Percentiles rank a stretch among this genome's conserved stretches.
These are phyloP conservation scores for Xerocomellus amylosporus DNA, from an alignment of 768 basidiomycete species.

Conservation along the genomic window DNA sequence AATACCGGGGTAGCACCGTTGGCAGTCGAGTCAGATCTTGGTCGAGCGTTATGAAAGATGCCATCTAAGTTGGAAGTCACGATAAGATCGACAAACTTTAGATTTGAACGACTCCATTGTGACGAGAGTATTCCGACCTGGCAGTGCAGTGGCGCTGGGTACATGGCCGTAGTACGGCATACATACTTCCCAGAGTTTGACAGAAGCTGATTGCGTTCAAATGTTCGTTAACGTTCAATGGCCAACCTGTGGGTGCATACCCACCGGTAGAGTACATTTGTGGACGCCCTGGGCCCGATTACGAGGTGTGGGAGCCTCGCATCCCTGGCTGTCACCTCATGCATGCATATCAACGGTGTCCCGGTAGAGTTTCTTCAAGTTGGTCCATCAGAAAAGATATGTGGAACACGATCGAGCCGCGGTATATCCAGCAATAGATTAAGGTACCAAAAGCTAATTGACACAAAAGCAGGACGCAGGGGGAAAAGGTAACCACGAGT, in stretches of 20 bases:
- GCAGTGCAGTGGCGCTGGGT: background rate
- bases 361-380: background rate
- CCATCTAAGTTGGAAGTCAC: background rate
- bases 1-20: background rate
- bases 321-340: constrained; percentile 5
- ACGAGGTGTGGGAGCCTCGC: no score
- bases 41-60: background rate
- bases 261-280: constrained; percentile 3
- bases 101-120: background rate
- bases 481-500: constrained; percentile 7
- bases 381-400: constrained; percentile 6
- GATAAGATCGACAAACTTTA: constrained; percentile 9
- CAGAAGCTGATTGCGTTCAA: constrained; percentile 14
- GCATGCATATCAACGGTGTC: constrained; percentile 1
- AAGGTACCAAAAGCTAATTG: constrained; percentile 12
- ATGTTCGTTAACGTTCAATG: no score
- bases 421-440: constrained; percentile 25
- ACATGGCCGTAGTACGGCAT: constrained; percentile 6
- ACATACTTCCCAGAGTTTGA: constrained; percentile 1
- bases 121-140: background rate
- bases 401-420: constrained; percentile 10
- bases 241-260: background rate
- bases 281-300: no score
- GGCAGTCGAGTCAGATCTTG: background rate
- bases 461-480: constrained; percentile 12